phyloP scores from a whole-genome alignment of 768 basidiomycete genomes.

The Boletus tomentosulus region DNA sequence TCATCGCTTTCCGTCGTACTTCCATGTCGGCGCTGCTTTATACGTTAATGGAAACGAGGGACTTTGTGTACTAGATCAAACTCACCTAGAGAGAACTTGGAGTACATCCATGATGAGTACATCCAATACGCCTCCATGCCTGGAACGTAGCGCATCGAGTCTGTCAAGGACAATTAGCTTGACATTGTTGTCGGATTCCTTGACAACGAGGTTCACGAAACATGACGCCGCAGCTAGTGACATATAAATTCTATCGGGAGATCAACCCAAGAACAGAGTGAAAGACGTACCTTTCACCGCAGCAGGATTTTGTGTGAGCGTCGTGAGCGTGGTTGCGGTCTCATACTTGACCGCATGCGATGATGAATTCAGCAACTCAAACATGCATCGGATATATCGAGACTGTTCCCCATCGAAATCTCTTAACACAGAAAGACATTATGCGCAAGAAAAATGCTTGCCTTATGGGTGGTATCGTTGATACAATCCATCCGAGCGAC shows the following conservation, averaged over 20 bases:
- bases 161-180: slow-evolving; percentile 96
- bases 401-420: slow-evolving; percentile 41
- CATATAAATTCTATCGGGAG: slow-evolving; percentile 2
- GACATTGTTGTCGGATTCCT: slow-evolving; percentile 98
- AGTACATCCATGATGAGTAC: slow-evolving; percentile 93
- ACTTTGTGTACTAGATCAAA: background rate
- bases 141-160: slow-evolving; percentile 73
- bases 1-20: slow-evolving; percentile 88
- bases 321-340: slow-evolving; percentile 91
- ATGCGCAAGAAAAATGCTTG: slow-evolving; percentile 35
- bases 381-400: slow-evolving; percentile 92
- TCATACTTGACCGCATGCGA: slow-evolving; percentile 97
- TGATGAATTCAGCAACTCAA: slow-evolving; percentile 83
- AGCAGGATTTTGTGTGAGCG: slow-evolving; percentile 90
- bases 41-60: background rate
- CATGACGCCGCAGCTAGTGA: slow-evolving; percentile 77
- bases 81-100: slow-evolving; percentile 78
- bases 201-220: slow-evolving; percentile 84
- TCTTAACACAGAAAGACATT: slow-evolving; percentile 1
- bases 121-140: slow-evolving; percentile 87
- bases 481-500: slow-evolving; percentile 88
- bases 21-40: slow-evolving; percentile 83
- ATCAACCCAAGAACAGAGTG: background rate
- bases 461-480: slow-evolving; percentile 76
- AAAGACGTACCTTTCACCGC: slow-evolving; percentile 78